These are phyloP conservation scores for Rhodocollybia butyracea DNA, from an alignment of 768 basidiomycete species.

Conservation along the genomic window DNA sequence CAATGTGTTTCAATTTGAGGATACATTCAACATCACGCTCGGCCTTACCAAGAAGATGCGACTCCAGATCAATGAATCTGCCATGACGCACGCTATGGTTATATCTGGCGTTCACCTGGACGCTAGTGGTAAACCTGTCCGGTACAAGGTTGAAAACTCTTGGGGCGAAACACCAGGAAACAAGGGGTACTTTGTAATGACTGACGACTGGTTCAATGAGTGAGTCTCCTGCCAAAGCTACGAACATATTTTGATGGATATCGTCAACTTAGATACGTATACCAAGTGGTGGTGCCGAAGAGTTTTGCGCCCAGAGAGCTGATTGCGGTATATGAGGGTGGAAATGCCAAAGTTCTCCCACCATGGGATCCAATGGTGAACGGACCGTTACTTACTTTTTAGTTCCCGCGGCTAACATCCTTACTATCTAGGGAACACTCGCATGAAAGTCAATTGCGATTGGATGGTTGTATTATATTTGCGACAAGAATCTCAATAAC, in stretches of 20 bases:
- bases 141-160: conserved; percentile 97
- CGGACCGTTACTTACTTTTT: conserved; percentile 9
- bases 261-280: conserved; percentile 61
- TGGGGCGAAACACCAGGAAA: conserved; percentile 81
- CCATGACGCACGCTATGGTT: conserved; percentile 97
- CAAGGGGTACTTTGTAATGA: conserved; percentile 92
- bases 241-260: conserved; percentile 2
- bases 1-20: conserved; percentile 78
- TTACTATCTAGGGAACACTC: conserved; percentile 21
- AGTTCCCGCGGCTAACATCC: neutral
- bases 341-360: conserved; percentile 65
- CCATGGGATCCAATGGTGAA: conserved; percentile 91
- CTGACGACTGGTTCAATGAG: conserved; percentile 90
- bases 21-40: conserved; percentile 79
- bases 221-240: conserved; percentile 29
- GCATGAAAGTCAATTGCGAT: conserved; percentile 12
- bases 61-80: conserved; percentile 74
- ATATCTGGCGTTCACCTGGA: conserved; percentile 92
- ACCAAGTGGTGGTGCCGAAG: conserved; percentile 89
- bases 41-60: conserved; percentile 84
- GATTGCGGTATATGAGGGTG: conserved; percentile 73
- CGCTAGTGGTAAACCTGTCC: conserved; percentile 63
- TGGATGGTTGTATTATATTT: neutral
- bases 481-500: too few relatives aligned
- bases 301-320: conserved; percentile 77